Evolutionary conservation across 2,329 filamentous ascomycete genomes (phyloP).

Genomic region (Geosmithia morbida): DNA sequence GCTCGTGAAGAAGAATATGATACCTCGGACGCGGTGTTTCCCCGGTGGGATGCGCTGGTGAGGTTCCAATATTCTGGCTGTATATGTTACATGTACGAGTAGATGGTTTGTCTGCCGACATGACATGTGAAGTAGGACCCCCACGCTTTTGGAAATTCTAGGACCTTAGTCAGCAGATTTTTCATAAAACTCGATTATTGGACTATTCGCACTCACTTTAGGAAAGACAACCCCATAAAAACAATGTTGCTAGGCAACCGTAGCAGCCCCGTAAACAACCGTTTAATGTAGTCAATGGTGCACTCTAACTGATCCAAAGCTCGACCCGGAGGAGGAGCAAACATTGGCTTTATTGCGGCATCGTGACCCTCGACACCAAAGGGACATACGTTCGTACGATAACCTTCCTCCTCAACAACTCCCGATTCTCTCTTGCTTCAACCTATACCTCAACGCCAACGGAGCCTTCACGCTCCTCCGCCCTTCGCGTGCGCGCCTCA

Average conservation of each 20-base stretch:
- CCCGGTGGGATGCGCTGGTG: background rate
- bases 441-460: background rate
- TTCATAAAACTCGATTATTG: background rate
- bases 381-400: no score
- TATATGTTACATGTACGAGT: no score
- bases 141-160: background rate
- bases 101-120: background rate
- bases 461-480: background rate
- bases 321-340: background rate
- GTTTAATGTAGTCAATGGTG: background rate
- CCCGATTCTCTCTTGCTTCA: background rate
- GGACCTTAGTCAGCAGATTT: background rate
- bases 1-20: background rate
- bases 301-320: background rate
- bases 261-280: slow-evolving; percentile 2
- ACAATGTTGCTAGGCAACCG: background rate
- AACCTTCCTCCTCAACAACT: background rate
- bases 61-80: background rate
- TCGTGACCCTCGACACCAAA: no score
- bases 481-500: background rate
- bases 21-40: background rate
- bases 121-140: background rate
- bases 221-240: background rate
- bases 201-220: no score
- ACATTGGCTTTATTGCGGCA: background rate